These are phyloP conservation scores for Pulveroboletus ravenelii DNA, from an alignment of 768 basidiomycete species.

Conservation along the genomic window DNA sequence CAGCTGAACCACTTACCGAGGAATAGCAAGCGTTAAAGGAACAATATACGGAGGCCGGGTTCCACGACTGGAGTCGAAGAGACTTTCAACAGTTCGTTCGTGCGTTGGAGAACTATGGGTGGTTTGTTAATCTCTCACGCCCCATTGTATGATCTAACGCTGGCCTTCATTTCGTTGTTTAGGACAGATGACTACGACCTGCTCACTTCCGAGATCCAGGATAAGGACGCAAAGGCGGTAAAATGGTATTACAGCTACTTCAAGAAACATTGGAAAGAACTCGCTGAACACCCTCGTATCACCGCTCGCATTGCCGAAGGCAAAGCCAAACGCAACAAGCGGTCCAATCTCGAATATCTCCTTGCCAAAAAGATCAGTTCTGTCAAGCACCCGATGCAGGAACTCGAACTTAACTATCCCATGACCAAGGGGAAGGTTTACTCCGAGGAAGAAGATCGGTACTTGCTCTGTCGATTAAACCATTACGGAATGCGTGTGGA, in stretches of 20 bases:
- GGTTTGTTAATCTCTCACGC: conserved; percentile 41
- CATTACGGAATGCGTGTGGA: conserved; percentile 87
- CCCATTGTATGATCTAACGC: not conserved
- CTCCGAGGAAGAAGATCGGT: conserved; percentile 94
- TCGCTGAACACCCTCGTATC: conserved; percentile 68
- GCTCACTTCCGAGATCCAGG: conserved; percentile 79
- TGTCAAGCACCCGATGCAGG: conserved; percentile 91
- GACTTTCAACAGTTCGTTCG: conserved; percentile 92
- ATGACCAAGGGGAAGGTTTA: conserved; percentile 96
- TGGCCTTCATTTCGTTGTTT: not conserved
- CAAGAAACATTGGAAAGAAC: conserved; percentile 83
- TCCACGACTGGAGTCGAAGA: conserved; percentile 86
- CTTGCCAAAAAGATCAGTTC: conserved; percentile 79
- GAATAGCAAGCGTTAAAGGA: conserved; percentile 84
- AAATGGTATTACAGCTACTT: conserved; percentile 77
- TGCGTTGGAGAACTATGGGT: conserved; percentile 75
- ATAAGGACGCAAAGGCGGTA: conserved; percentile 77
- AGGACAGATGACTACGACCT: conserved; percentile 64
- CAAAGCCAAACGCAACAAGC: conserved; percentile 84
- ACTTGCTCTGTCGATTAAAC: conserved; percentile 83
- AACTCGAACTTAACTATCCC: conserved; percentile 92
- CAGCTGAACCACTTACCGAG: conserved; percentile 88
- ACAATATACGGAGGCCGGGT: conserved; percentile 68
- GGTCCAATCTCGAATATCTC: conserved; percentile 73
- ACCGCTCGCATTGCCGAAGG: conserved; percentile 83